Base-by-base conservation (phyloP, 768 basidiomycete species). In the Kondoa subrosea region DNA sequence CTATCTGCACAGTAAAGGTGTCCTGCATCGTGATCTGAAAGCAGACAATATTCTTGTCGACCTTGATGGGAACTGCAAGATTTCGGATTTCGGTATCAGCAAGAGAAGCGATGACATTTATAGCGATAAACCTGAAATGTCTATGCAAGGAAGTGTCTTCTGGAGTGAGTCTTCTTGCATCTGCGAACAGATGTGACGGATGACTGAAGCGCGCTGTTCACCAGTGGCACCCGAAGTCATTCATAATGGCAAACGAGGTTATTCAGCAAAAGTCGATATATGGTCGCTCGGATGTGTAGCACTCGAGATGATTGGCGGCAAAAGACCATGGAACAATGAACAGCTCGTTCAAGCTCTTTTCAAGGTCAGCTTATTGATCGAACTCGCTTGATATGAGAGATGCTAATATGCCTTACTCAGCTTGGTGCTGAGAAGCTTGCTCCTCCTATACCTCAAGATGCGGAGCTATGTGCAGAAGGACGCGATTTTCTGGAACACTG, bases 271-370 rank as follows among this genome's bases (percentile, higher is more conserved):
- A 79, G 85, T 95, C 63, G 95, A 99, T 75, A 93, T 99, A 71
- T 99, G 95, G 95, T 91, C 90, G 77, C 83, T 97, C 2, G 95
- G 95, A 1, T 99, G 95, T 79, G 89, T 97, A n/a, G 87, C 93
- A 17, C 81, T 96, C 71, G 95, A 99, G 77, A 99, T 99, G 95
- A 93, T 91, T 86, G 88, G 89, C 26, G 95, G 95, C n/a, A 83
- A 85, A 75, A 80, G 92, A 58, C 95, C 95, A 1, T 99, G 95
- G 95, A 84, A 81, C 30, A 87, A 88, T 31, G 87, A 92, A 72
- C 89, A 92, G 77, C 84, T 84, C 71, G 83, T 96, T 69, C 86
- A 89, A 1, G 91, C 96, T 68, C 89, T 99, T 86, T 88, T 89
- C 78, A 89, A 92, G 82, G 92, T 90, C 29, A 29, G 14, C 3